Conservation (phyloP, 495 filamentous ascomycete genomes). For the Chaetomium tenue region DNA sequence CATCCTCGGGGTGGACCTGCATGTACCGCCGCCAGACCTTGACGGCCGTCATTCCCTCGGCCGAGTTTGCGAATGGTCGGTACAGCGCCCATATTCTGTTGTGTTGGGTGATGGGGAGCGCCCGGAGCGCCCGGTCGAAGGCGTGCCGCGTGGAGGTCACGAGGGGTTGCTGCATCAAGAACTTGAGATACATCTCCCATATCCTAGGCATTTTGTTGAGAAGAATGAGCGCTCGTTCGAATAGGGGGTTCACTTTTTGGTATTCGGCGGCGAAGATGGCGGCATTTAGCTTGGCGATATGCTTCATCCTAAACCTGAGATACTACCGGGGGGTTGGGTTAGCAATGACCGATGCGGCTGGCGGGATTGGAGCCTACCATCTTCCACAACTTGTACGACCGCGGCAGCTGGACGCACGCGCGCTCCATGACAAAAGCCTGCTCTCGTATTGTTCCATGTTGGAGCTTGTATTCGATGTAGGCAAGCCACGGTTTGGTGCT, state of each 20-base stretch:
- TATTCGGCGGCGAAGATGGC: slow-evolving; percentile 78
- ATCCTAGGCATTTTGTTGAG: slow-evolving; percentile 99
- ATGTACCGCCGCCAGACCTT: slow-evolving; percentile 96
- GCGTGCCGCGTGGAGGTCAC: slow-evolving; percentile 86
- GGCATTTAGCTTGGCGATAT: slow-evolving; percentile 80
- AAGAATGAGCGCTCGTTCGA: slow-evolving; percentile 88
- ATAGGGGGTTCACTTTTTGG: slow-evolving; percentile 90
- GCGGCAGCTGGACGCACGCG: slow-evolving; percentile 81
- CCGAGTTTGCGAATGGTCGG: slow-evolving; percentile 87
- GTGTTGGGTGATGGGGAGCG: slow-evolving; percentile 95
- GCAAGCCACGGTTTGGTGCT: slow-evolving; percentile 94
- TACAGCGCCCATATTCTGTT: slow-evolving; percentile 96
- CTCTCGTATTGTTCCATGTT: slow-evolving; percentile 82
- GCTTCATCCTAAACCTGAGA: slow-evolving; percentile 77
- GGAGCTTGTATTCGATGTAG: slow-evolving; percentile 89
- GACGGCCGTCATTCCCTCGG: slow-evolving; percentile 84
- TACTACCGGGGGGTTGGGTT: slow-evolving; percentile 56
- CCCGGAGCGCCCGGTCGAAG: slow-evolving; percentile 91
- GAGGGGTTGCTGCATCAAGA: slow-evolving; percentile 85
- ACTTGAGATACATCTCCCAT: slow-evolving; percentile 97
- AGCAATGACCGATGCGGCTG: slow-evolving; percentile 15
- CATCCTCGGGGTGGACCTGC: slow-evolving; percentile 95
- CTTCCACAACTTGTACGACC: slow-evolving; percentile 99
- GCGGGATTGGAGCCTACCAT: slow-evolving; percentile 56
- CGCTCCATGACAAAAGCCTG: slow-evolving; percentile 95